A percentile compares a stretch with the other conserved stretches of the same genome.
Conservation (phyloP, 2,329 filamentous ascomycete genomes). For the Nigrospora osmanthi region DNA sequence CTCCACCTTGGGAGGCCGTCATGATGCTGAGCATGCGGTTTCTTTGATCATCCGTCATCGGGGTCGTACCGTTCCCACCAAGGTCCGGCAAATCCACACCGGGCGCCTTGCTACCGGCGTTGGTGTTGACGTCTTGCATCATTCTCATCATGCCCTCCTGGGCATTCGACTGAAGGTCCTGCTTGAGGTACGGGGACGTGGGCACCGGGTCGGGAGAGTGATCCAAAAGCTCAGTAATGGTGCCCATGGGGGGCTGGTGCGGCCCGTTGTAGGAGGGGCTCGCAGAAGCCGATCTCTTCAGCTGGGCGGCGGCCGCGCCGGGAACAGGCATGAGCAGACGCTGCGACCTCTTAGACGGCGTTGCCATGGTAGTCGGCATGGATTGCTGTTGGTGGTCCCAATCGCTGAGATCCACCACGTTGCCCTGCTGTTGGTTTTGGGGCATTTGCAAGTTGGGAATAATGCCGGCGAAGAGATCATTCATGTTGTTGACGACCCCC, state of each 20-base stretch:
- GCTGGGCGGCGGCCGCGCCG: slow-evolving; percentile 19
- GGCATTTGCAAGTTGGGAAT: slow-evolving; percentile 50
- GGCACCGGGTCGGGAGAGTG: slow-evolving; percentile 34
- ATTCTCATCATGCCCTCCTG: slow-evolving; percentile 58
- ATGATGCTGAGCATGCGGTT: slow-evolving; percentile 53
- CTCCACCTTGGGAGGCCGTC: slow-evolving; percentile 26
- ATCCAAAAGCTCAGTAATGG: slow-evolving; percentile 55
- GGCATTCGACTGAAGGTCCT: slow-evolving; percentile 49
- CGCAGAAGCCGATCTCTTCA: slow-evolving; percentile 19
- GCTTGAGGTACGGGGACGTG: slow-evolving; percentile 41
- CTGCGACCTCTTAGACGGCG: slow-evolving; percentile 39
- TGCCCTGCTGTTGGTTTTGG: slow-evolving; percentile 37
- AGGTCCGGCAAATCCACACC: slow-evolving; percentile 46
- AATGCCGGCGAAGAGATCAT: slow-evolving; percentile 74
- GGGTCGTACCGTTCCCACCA: slow-evolving; percentile 47
- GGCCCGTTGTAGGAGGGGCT: slow-evolving; percentile 18
- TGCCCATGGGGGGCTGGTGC: slow-evolving; percentile 39
- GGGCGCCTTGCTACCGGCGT: slow-evolving; percentile 22
- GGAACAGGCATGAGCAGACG: slow-evolving; percentile 49
- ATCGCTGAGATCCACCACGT: slow-evolving; percentile 54
- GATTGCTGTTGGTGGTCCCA: slow-evolving; percentile 41
- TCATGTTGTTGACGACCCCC: slow-evolving; percentile 65
- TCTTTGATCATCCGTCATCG: slow-evolving; percentile 48
- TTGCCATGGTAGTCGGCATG: slow-evolving; percentile 26
- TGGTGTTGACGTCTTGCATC: slow-evolving; percentile 57